Percentiles rank a stretch among this genome's conserved stretches.
Conservation (phyloP, 257 asterid genomes). For the Capsicum rhomboideum region DNA sequence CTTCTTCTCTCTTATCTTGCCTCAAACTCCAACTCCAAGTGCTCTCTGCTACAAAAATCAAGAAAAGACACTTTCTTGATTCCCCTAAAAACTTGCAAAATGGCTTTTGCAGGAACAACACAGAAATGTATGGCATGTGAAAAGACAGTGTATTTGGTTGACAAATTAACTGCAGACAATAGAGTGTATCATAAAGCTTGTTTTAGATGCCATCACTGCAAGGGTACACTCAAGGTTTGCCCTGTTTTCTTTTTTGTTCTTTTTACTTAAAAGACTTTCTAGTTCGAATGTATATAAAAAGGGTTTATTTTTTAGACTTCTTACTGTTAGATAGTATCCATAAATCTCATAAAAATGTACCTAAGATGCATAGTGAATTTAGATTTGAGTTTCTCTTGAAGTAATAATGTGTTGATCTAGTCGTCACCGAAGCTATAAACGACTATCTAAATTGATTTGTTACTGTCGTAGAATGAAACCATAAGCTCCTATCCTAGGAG, state of each 20-base stretch:
- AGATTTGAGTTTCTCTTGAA: not conserved
- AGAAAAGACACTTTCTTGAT: not conserved
- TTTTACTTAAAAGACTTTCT: not conserved
- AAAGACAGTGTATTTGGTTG: slow-evolving; percentile 86
- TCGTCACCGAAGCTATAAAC: not conserved
- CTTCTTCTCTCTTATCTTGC: not conserved
- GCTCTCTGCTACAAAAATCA: not conserved
- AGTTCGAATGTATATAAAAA: not conserved
- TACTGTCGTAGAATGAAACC: not conserved
- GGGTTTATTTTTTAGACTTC: not conserved
- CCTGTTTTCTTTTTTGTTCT: not conserved
- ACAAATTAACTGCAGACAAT: slow-evolving; percentile 78
- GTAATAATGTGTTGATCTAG: not conserved
- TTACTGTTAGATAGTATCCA: not conserved
- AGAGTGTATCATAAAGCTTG: slow-evolving; percentile 89
- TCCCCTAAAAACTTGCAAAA: slow-evolving; percentile 10
- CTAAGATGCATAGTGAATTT: not conserved
- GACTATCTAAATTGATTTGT: not conserved
- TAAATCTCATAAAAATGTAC: too few relatives aligned
- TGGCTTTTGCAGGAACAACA: slow-evolving; percentile 99
- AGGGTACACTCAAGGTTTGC: slow-evolving; percentile 81
- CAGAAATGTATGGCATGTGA: slow-evolving; percentile 96
- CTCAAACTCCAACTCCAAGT: not conserved
- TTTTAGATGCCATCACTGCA: slow-evolving; percentile 94
- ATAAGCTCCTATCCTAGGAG: too few relatives aligned